Conservation (phyloP, 306 rosid genomes). For the Vicia villosa region DNA sequence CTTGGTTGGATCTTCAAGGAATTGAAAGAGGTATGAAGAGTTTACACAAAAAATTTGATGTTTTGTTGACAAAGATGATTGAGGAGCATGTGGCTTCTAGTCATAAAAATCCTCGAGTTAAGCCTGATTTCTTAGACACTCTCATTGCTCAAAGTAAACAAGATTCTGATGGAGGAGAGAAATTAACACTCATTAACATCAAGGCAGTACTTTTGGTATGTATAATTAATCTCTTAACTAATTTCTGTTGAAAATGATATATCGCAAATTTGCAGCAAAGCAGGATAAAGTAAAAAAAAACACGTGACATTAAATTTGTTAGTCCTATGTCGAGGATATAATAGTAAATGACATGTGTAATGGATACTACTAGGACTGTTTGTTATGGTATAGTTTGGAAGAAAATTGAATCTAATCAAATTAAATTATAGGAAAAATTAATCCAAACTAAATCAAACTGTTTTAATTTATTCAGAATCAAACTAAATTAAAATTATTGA, state of each 20-base stretch:
- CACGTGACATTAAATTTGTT: not conserved
- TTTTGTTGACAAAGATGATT: conserved; percentile 32
- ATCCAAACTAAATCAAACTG: no score
- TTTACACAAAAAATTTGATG: conserved; percentile 33
- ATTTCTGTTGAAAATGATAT: not conserved
- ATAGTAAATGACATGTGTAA: no score
- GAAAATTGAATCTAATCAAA: no score
- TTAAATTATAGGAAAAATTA: no score
- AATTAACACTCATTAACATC: conserved; percentile 28
- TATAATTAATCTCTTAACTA: not conserved
- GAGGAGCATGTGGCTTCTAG: conserved; percentile 24
- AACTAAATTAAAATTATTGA: no score
- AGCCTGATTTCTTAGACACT: conserved; percentile 34
- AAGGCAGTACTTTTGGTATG: conserved; percentile 37
- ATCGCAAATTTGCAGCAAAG: not conserved
- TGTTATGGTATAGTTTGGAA: no score
- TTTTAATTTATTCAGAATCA: no score
- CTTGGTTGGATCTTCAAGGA: conserved; percentile 30
- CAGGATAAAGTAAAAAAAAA: not conserved
- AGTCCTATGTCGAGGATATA: no score
- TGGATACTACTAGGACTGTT: no score
- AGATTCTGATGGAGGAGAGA: conserved; percentile 12
- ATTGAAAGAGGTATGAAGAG: conserved; percentile 32
- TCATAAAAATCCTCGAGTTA: not conserved
- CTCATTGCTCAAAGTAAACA: conserved; percentile 28